Percentiles rank a stretch among this genome's conserved stretches.
phyloP scores from a whole-genome alignment of 345 rosid species.

The Punica granatum region DNA sequence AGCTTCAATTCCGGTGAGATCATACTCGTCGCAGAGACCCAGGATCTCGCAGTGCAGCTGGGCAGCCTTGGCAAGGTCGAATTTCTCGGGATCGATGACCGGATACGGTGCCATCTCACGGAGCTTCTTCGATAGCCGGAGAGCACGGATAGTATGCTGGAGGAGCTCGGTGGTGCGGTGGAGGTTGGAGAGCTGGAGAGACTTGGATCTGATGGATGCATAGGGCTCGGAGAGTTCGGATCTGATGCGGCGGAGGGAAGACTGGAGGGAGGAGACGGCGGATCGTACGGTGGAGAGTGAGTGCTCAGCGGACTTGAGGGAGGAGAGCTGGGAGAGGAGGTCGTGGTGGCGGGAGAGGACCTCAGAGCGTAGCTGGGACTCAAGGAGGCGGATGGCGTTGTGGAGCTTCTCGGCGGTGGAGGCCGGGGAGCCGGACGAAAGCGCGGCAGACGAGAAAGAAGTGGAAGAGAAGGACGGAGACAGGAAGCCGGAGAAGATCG shows the following conservation, averaged over 20 bases:
- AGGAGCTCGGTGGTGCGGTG: constrained; percentile 64
- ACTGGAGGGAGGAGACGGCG: constrained; percentile 77
- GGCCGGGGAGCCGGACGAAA: constrained; percentile 98
- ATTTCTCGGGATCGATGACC: constrained; percentile 55
- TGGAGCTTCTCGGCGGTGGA: constrained; percentile 97
- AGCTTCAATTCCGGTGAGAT: constrained; percentile 59
- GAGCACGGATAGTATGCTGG: constrained; percentile 72
- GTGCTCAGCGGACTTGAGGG: constrained; percentile 73
- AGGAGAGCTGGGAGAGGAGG: constrained; percentile 81
- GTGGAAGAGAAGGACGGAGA: constrained; percentile 83
- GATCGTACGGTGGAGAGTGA: constrained; percentile 85
- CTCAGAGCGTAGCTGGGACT: constrained; percentile 80
- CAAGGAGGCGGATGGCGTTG: constrained; percentile 90
- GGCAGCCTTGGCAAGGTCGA: constrained; percentile 92
- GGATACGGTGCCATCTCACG: constrained; percentile 54
- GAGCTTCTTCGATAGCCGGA: constrained; percentile 72
- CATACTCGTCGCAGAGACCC: constrained; percentile 68
- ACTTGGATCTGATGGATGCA: constrained; percentile 57
- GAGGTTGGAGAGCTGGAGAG: constrained; percentile 63
- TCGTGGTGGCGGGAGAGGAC: constrained; percentile 84
- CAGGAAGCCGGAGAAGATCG: constrained; percentile 72
- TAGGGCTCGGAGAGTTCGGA: constrained; percentile 86
- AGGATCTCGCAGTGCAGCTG: constrained; percentile 80
- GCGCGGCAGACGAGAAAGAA: constrained; percentile 89
- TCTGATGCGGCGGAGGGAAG: constrained; percentile 72